Percentiles rank a stretch among this genome's conserved stretches.
Conservation (phyloP, 108 stramenopile genomes). For the Tribonema minus region DNA sequence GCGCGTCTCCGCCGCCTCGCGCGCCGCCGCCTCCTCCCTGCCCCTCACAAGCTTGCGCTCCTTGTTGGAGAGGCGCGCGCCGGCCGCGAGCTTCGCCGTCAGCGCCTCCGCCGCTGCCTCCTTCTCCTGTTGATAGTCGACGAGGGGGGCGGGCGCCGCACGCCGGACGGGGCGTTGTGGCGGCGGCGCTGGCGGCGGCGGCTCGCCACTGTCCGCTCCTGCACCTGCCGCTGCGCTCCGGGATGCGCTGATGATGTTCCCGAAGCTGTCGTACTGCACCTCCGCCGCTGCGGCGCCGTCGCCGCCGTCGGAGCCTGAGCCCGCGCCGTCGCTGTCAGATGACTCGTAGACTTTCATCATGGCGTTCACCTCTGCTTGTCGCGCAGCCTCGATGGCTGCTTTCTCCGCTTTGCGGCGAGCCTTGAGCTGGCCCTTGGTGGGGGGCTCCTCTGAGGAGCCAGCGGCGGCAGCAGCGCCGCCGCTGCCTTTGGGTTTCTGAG, state of each 20-base stretch:
- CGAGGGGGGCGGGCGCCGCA: background rate
- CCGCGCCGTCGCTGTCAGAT: background rate
- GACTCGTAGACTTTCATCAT: slow-evolving; percentile 25
- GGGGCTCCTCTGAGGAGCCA: too few species aligned
- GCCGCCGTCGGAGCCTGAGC: background rate
- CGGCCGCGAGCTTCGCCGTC: slow-evolving; percentile 19
- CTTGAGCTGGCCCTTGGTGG: too few species aligned
- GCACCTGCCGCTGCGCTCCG: background rate
- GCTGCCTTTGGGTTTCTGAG: too few species aligned
- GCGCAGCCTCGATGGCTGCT: slow-evolving; percentile 32
- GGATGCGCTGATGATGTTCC: slow-evolving; percentile 12
- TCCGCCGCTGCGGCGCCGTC: background rate
- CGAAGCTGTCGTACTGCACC: slow-evolving; percentile 17
- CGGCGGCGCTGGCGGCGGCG: background rate
- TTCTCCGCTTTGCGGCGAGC: slow-evolving; percentile 21
- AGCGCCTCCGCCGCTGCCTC: slow-evolving; percentile 17
- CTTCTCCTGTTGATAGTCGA: background rate
- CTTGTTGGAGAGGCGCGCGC: slow-evolving; percentile 28
- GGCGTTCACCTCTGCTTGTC: slow-evolving; percentile 18
- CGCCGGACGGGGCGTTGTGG: background rate
- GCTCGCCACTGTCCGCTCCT: background rate
- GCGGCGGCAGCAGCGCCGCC: too few species aligned
- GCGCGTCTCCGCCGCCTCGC: background rate
- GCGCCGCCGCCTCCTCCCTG: background rate
- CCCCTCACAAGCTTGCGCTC: slow-evolving; percentile 34